These are phyloP conservation scores for Ogataea hybrid DNA, from an alignment of 1,139 yeast species.

Conservation along the genomic window DNA sequence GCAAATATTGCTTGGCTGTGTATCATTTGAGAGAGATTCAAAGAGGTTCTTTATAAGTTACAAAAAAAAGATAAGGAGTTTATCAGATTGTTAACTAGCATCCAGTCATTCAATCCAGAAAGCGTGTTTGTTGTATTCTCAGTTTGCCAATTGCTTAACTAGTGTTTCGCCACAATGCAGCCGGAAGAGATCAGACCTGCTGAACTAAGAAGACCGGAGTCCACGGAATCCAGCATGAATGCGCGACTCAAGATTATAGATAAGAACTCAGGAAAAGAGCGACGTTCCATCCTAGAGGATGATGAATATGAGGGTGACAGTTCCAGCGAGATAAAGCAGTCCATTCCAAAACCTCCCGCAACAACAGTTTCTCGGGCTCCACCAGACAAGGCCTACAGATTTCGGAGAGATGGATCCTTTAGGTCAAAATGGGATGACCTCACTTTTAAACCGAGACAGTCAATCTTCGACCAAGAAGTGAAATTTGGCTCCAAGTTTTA, in stretches of 20 bases:
- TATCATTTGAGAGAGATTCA: not conserved
- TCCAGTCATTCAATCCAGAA: too few species aligned
- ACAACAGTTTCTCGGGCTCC: conserved; percentile 4
- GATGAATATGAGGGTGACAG: conserved; percentile 23
- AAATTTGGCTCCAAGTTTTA: conserved; percentile 43
- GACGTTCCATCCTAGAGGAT: conserved; percentile 23
- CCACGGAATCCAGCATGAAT: conserved; percentile 9
- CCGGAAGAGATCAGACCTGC: conserved; percentile 1
- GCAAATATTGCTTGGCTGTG: conserved; percentile 1
- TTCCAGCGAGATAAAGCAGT: not conserved
- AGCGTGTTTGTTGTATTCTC: too few species aligned
- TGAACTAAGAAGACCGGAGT: conserved; percentile 3
- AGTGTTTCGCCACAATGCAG: not conserved
- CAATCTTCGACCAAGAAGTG: conserved; percentile 46
- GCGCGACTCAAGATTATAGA: conserved; percentile 17
- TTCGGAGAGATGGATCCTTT: conserved; percentile 30
- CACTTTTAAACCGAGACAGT: conserved; percentile 37
- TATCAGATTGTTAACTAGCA: too few species aligned
- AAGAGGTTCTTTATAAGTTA: not conserved
- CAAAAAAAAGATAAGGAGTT: not conserved
- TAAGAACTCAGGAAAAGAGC: conserved; percentile 14
- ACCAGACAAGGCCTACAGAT: conserved; percentile 18
- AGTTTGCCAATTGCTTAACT: not conserved
- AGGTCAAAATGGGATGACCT: conserved; percentile 47
- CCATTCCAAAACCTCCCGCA: not conserved